Evolutionary conservation across 345 rosid genomes (phyloP).

Genomic region (Populus pruinosa): DNA sequence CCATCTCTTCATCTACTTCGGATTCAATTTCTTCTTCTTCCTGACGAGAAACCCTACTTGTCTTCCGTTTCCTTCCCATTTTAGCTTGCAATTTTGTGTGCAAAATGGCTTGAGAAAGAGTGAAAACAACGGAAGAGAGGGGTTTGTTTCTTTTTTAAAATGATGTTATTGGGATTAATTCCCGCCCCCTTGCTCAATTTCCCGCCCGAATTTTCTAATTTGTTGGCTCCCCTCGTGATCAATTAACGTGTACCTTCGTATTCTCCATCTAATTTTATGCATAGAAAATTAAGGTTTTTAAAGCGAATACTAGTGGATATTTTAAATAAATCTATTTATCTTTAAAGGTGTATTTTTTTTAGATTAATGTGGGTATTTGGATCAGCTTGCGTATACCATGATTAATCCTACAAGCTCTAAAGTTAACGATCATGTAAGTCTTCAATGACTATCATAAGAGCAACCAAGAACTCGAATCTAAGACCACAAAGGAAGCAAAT

Average conservation of each 20-base stretch:
- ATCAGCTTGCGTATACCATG: too few species aligned
- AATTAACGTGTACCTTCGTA: background rate
- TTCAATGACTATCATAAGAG: too few species aligned
- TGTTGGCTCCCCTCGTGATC: background rate
- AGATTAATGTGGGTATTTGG: too few species aligned
- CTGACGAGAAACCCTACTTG: conserved; percentile 46
- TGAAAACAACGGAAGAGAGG: background rate
- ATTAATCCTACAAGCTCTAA: too few species aligned
- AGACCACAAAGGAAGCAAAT: too few species aligned
- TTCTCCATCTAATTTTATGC: too few species aligned
- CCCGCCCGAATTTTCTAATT: conserved; percentile 5
- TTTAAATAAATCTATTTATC: too few species aligned
- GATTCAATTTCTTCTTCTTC: conserved; percentile 34
- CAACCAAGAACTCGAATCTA: too few species aligned
- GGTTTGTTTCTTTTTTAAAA: background rate
- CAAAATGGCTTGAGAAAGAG: background rate
- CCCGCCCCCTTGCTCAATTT: conserved; percentile 13
- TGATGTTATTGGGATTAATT: background rate
- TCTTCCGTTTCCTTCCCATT: conserved; percentile 57
- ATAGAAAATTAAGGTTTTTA: too few species aligned
- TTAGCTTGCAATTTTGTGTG: background rate
- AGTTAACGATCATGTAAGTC: too few species aligned
- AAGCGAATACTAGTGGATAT: too few species aligned
- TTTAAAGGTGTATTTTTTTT: too few species aligned
- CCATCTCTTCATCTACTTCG: conserved; percentile 34